Evolutionary conservation across 768 basidiomycete species (phyloP), one percentile per base, ranked within the genome.

Genomic region (Leccinum variicolor): DNA sequence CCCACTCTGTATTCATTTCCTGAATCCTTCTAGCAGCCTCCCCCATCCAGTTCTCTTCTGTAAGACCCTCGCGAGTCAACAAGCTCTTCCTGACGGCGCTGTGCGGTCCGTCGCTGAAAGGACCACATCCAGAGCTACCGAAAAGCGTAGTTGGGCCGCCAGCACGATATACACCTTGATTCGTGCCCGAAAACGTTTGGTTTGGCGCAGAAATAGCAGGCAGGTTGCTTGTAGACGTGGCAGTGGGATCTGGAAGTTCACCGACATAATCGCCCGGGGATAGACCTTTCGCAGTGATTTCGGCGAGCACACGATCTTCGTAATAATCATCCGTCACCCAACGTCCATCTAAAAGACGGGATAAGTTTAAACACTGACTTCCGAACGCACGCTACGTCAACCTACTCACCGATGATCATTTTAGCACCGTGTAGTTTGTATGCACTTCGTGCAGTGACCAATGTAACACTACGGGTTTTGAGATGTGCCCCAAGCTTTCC

Each of bases 291-390:
- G 84, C 83, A 3, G 85, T 81, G 65, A 92, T 89, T 47, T 92
- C 90, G 58, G 81, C 84, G 1, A 86, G 79, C 0, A 83, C 83
- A 56, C 90, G 90, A 41, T 88, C 89, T 72, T 99, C 97, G 74
- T 92, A 93, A 71, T 99, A 99, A 74, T 98, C 97, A 67, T 98
- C 97, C 7, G 84, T 82, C 1, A 98, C 87, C 90, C 94, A 96
- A 67, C 83, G 79, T 1, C 96, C 97, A 55, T 94, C 95, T 97
- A 55, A 19, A 60, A 43, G 10, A 14, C 11, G 56, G 36, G 10
- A 7, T 45, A 9, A 33, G 47, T n/a, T 21, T 21, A n/a, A 28
- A 15, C 36, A 50, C 28, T 52, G 31, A 9, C 46, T 0, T 15
- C 8, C 11, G 26, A 54, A 48, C 25, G 21, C 25, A 50, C 6